A percentile compares a stretch with the other conserved stretches of the same genome.
Conservation (phyloP, 1,284 basidiomycete genomes). For the Singerocomus inundabilis region DNA sequence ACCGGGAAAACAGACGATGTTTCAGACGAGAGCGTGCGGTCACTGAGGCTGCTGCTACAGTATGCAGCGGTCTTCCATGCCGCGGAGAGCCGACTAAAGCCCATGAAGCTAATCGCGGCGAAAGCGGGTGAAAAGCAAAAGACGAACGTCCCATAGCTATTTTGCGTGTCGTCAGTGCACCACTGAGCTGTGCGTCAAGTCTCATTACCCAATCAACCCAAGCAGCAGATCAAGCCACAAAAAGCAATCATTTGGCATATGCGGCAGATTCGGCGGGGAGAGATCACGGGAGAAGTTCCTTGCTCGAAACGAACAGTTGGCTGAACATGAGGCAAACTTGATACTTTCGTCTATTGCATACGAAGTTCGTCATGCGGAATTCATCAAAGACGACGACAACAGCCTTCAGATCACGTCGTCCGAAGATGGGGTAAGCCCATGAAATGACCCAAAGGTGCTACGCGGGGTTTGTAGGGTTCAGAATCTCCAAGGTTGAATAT, state of each 20-base stretch:
- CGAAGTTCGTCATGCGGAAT: slow-evolving; percentile 13
- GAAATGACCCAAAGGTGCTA: slow-evolving; percentile 6
- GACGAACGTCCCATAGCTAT: background rate
- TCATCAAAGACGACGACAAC: slow-evolving; percentile 18
- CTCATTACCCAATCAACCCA: slow-evolving; percentile 2
- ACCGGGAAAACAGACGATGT: slow-evolving; percentile 10
- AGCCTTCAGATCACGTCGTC: slow-evolving; percentile 11
- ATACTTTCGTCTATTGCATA: slow-evolving; percentile 6
- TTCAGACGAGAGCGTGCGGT: slow-evolving; percentile 11
- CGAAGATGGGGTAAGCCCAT: slow-evolving; percentile 13
- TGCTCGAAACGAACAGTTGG: slow-evolving; percentile 4
- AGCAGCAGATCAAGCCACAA: slow-evolving; percentile 7
- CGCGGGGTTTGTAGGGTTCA: slow-evolving; percentile 24
- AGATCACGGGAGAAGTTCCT: slow-evolving; percentile 9
- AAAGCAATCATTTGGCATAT: background rate
- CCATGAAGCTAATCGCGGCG: slow-evolving; percentile 11
- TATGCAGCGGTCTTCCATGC: slow-evolving; percentile 9
- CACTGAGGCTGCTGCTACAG: background rate
- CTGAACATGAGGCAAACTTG: slow-evolving; percentile 25
- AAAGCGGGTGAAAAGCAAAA: slow-evolving; percentile 14
- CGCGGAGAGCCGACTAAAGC: slow-evolving; percentile 28
- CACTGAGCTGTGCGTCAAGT: slow-evolving; percentile 4
- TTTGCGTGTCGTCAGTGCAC: slow-evolving; percentile 10
- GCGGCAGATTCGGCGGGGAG: background rate
- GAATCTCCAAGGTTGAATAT: slow-evolving; percentile 9